A percentile compares a stretch with the other conserved stretches of the same genome.
phyloP scores from a whole-genome alignment of 2,329 filamentous ascomycete genomes.

The Annulohypoxylon truncatum region DNA sequence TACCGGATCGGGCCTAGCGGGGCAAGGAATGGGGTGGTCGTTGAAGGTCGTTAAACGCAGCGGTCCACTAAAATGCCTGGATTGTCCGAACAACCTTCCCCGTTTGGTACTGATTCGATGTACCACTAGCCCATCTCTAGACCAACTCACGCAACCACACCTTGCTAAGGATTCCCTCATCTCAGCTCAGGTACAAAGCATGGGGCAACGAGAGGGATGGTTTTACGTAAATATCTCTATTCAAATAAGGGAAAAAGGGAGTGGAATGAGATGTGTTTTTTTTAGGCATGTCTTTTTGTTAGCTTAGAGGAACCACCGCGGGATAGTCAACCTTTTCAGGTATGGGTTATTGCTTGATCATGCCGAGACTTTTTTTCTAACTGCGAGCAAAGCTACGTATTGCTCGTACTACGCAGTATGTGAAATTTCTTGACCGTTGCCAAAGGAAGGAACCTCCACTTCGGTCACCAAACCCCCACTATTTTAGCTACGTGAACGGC shows the following conservation, averaged over 20 bases:
- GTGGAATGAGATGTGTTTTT: slow-evolving; percentile 8
- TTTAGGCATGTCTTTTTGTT: slow-evolving; percentile 2
- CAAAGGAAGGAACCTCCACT: slow-evolving; percentile 11
- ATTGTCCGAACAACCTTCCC: slow-evolving; percentile 37
- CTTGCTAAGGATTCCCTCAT: slow-evolving; percentile 15
- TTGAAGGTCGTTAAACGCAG: neutral
- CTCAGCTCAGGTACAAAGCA: slow-evolving; percentile 29
- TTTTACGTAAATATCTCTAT: slow-evolving; percentile 29
- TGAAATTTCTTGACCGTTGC: neutral
- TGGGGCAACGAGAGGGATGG: neutral
- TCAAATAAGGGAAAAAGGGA: neutral
- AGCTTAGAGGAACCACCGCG: slow-evolving; percentile 9
- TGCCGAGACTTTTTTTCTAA: neutral
- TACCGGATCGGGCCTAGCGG: slow-evolving; percentile 12
- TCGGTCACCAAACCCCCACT: slow-evolving; percentile 21
- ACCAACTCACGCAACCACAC: slow-evolving; percentile 13
- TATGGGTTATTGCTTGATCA: neutral
- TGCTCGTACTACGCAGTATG: neutral
- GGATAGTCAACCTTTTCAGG: slow-evolving; percentile 18
- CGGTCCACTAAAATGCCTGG: slow-evolving; percentile 19
- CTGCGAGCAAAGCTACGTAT: neutral
- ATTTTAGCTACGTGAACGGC: slow-evolving; percentile 18
- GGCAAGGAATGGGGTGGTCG: neutral
- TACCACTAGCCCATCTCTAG: slow-evolving; percentile 4
- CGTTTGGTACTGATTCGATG: slow-evolving; percentile 23